These are phyloP conservation scores for Zasmidium cellare DNA, from an alignment of 2,329 filamentous ascomycete genomes.

Conservation along the genomic window DNA sequence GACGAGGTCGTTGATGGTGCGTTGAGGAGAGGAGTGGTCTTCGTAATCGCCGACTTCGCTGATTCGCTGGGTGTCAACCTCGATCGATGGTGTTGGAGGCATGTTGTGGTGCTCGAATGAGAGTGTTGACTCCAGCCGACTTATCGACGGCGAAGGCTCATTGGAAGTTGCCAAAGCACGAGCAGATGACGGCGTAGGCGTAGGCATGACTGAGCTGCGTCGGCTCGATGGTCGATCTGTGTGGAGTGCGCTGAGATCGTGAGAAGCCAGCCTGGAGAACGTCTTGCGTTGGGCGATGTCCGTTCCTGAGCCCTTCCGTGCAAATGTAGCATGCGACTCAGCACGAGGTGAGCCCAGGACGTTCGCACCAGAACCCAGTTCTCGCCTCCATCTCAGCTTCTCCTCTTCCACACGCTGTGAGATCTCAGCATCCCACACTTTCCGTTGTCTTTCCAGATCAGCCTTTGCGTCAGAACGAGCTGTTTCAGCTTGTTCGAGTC, in stretches of 20 bases:
- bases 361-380: constrained; percentile 24
- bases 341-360: constrained; percentile 31
- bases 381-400: constrained; percentile 59
- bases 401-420: constrained; percentile 65
- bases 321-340: constrained; percentile 37
- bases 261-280: constrained; percentile 29
- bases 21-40: constrained; percentile 62
- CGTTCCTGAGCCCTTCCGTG: constrained; percentile 41
- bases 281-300: constrained; percentile 25
- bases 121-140: constrained; percentile 49
- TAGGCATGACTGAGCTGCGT: constrained; percentile 29
- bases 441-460: constrained; percentile 60
- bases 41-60: constrained; percentile 57
- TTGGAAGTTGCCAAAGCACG: constrained; percentile 21
- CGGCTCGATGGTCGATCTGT: constrained; percentile 35
- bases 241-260: constrained; percentile 27
- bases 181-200: constrained; percentile 14
- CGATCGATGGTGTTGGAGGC: constrained; percentile 49
- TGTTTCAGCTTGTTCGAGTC: constrained; percentile 64
- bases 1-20: constrained; percentile 61
- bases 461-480: constrained; percentile 60
- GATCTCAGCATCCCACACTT: constrained; percentile 57
- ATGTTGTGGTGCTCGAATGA: constrained; percentile 32
- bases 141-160: constrained; percentile 29
- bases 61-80: constrained; percentile 51